phyloP scores from a whole-genome alignment of 768 basidiomycete species.

The Podaxis sp. region DNA sequence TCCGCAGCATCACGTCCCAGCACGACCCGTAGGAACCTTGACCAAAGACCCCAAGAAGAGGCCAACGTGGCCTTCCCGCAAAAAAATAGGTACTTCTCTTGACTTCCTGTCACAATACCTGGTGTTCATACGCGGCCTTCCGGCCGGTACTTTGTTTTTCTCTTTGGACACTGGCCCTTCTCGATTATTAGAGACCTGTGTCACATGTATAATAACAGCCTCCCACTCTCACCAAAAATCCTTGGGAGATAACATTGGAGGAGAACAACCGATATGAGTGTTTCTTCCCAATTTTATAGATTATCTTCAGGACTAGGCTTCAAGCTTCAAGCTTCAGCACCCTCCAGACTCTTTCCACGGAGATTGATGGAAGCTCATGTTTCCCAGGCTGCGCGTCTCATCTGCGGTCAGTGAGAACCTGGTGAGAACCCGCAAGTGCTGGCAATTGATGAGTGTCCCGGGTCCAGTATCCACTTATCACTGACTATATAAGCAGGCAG shows the following conservation, averaged over 20 bases:
- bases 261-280: background rate
- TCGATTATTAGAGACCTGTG: background rate
- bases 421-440: background rate
- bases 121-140: background rate
- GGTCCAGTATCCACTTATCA: conserved; percentile 1
- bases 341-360: background rate
- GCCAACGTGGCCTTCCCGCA: background rate
- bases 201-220: background rate
- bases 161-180: background rate
- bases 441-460: background rate
- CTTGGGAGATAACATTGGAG: background rate
- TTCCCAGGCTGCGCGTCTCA: conserved; percentile 2
- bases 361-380: background rate
- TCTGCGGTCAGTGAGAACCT: conserved; percentile 5
- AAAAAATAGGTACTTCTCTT: background rate
- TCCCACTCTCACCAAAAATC: background rate
- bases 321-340: background rate
- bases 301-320: background rate
- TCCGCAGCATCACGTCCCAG: background rate
- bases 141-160: background rate
- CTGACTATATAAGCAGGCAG: conserved; percentile 3
- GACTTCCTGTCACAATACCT: background rate
- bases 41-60: conserved; percentile 1
- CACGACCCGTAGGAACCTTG: background rate
- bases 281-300: background rate